Percentiles rank a stretch among this genome's conserved stretches.
Evolutionary conservation across 202 grass and related monocot species (phyloP).

Genomic region (Alloteropsis angusta): DNA sequence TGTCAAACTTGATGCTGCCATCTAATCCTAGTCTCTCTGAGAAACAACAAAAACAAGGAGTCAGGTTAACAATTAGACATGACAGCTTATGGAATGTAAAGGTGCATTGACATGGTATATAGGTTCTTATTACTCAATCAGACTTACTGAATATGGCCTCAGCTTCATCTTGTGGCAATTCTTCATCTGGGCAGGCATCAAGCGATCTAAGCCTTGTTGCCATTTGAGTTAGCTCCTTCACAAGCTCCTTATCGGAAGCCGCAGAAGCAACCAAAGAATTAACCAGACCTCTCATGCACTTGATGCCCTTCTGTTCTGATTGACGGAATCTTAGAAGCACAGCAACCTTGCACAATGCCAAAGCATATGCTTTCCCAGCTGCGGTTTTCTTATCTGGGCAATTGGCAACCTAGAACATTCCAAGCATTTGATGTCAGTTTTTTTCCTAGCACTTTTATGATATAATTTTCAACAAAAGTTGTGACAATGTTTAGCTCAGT

Average conservation of each 20-base stretch:
- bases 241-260: constrained; percentile 54
- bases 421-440: constrained; percentile 28
- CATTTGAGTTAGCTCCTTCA: constrained; percentile 71
- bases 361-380: constrained; percentile 72
- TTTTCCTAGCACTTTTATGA: not conserved
- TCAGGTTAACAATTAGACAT: not conserved
- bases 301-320: constrained; percentile 79
- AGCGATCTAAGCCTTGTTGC: constrained; percentile 56
- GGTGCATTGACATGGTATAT: not conserved
- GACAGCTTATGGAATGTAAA: not conserved
- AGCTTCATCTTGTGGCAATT: constrained; percentile 50
- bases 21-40: constrained; percentile 72
- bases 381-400: constrained; percentile 61
- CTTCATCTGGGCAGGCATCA: constrained; percentile 45
- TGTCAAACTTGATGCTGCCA: constrained; percentile 41
- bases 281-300: constrained; percentile 71
- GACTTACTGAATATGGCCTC: constrained; percentile 49
- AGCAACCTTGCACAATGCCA: constrained; percentile 50
- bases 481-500: not conserved
- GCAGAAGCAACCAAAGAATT: constrained; percentile 34
- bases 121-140: not conserved
- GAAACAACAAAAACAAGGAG: not conserved
- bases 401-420: constrained; percentile 47
- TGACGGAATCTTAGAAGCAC: constrained; percentile 53
- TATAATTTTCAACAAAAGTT: not conserved